Percentiles rank a stretch among this genome's conserved stretches.
phyloP scores from a whole-genome alignment of 306 rosid genomes.

The Acacia melanoxylon region DNA sequence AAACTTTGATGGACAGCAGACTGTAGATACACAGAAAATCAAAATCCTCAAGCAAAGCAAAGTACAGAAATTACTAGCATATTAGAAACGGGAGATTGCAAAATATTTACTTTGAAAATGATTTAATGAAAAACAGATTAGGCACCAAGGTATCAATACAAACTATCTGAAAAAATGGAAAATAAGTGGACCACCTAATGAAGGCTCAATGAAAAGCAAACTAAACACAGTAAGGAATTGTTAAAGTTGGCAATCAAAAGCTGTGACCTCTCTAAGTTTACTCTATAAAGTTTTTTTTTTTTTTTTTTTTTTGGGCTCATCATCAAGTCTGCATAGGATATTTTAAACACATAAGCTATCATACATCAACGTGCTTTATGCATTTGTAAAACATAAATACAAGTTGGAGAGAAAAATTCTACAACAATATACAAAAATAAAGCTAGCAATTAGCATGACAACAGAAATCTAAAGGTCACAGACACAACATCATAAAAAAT shows the following conservation, averaged over 20 bases:
- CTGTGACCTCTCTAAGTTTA: not conserved
- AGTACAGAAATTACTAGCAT: slow-evolving; percentile 16
- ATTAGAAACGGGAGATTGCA: not conserved
- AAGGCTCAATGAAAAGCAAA: slow-evolving; percentile 10
- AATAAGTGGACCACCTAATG: not conserved
- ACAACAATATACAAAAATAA: not conserved
- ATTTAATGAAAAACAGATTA: not conserved
- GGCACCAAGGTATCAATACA: not conserved
- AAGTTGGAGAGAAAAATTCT: not conserved
- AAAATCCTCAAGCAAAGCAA: slow-evolving; percentile 27
- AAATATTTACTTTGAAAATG: not conserved
- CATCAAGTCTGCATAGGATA: not conserved
- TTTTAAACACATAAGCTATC: not conserved
- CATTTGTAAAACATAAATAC: slow-evolving; percentile 5
- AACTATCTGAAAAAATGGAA: not conserved
- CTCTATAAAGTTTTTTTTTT: not conserved
- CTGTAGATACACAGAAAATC: slow-evolving; percentile 48
- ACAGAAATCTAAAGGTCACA: not conserved
- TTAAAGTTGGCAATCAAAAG: slow-evolving; percentile 1
- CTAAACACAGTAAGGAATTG: not conserved
- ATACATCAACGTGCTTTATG: slow-evolving; percentile 2
- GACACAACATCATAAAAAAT: not conserved
- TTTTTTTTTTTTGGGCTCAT: not conserved
- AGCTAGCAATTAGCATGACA: slow-evolving; percentile 2
- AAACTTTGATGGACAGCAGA: slow-evolving; percentile 90